These are phyloP conservation scores for Brettanomyces sp. DNA, from an alignment of 805 yeast genomes.

Conservation along the genomic window DNA sequence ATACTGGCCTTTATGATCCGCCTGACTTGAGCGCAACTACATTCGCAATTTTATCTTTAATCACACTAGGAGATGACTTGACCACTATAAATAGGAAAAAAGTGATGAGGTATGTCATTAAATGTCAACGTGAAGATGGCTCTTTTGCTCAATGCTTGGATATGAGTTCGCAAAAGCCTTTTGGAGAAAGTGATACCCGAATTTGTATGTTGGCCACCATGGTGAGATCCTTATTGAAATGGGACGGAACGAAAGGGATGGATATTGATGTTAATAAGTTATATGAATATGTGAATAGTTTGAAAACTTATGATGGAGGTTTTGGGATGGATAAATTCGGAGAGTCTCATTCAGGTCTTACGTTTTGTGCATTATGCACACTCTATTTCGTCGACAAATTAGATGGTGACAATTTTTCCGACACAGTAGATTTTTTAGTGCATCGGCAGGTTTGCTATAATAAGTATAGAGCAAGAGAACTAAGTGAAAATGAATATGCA, in stretches of 20 bases:
- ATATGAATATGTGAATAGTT: slow-evolving; percentile 26
- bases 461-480: slow-evolving; percentile 19
- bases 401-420: slow-evolving; percentile 18
- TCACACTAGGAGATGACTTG: slow-evolving; percentile 39
- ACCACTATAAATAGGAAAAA: slow-evolving; percentile 28
- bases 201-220: slow-evolving; percentile 66
- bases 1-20: slow-evolving; percentile 35
- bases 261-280: slow-evolving; percentile 37
- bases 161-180: slow-evolving; percentile 22
- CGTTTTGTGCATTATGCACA: slow-evolving; percentile 73
- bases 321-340: slow-evolving; percentile 36
- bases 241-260: slow-evolving; percentile 12
- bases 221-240: slow-evolving; percentile 40
- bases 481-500: slow-evolving; percentile 19
- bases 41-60: slow-evolving; percentile 55
- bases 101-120: slow-evolving; percentile 44
- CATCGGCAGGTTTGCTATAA: slow-evolving; percentile 50
- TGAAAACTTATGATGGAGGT: slow-evolving; percentile 58
- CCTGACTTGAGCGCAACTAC: slow-evolving; percentile 69
- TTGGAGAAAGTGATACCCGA: slow-evolving; percentile 64
- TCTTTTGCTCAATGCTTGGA: slow-evolving; percentile 42
- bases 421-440: slow-evolving; percentile 49
- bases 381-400: slow-evolving; percentile 31
- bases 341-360: slow-evolving; percentile 82
- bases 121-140: slow-evolving; percentile 56